phyloP scores from a whole-genome alignment of 768 basidiomycete species.

The Russula virescens region DNA sequence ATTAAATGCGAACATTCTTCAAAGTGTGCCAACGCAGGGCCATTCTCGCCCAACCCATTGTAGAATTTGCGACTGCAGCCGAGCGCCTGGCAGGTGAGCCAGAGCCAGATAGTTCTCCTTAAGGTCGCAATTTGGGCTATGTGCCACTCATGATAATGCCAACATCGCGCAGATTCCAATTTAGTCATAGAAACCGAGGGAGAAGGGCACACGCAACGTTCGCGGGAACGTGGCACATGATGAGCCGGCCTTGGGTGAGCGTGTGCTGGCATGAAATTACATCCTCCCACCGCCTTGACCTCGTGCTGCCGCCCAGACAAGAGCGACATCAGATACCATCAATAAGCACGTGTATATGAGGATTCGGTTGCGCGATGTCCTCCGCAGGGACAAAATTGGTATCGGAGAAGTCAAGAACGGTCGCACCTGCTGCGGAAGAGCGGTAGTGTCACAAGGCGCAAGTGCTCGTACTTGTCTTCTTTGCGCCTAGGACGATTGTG shows the following conservation, averaged over 20 bases:
- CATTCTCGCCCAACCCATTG: constrained; percentile 79
- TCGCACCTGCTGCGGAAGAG: constrained; percentile 40
- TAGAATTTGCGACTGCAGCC: constrained; percentile 86
- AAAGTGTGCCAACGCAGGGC: constrained; percentile 82
- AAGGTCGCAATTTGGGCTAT: constrained; percentile 78
- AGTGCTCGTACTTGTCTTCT: constrained; percentile 85
- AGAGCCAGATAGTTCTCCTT: constrained; percentile 94
- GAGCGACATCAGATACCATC: constrained; percentile 70
- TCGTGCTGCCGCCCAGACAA: constrained; percentile 91
- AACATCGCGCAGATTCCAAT: no score
- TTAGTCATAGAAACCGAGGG: no score
- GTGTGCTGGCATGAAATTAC: constrained; percentile 84
- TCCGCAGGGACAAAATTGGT: constrained; percentile 42
- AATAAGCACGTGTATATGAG: constrained; percentile 52
- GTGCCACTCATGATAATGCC: constrained; percentile 56
- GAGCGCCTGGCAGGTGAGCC: constrained; percentile 83
- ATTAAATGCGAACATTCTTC: constrained; percentile 66
- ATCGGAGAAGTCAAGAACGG: constrained; percentile 28
- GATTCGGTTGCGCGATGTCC: constrained; percentile 32
- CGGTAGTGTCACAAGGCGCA: constrained; percentile 82
- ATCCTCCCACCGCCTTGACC: constrained; percentile 97
- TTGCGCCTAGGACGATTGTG: constrained; percentile 83
- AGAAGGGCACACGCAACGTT: constrained; percentile 39
- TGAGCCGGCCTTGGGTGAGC: constrained; percentile 45
- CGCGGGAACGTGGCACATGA: constrained; percentile 43